Evolutionary conservation across 2,329 filamentous ascomycete genomes (phyloP).

Genomic region (Epichloe aotearoae): DNA sequence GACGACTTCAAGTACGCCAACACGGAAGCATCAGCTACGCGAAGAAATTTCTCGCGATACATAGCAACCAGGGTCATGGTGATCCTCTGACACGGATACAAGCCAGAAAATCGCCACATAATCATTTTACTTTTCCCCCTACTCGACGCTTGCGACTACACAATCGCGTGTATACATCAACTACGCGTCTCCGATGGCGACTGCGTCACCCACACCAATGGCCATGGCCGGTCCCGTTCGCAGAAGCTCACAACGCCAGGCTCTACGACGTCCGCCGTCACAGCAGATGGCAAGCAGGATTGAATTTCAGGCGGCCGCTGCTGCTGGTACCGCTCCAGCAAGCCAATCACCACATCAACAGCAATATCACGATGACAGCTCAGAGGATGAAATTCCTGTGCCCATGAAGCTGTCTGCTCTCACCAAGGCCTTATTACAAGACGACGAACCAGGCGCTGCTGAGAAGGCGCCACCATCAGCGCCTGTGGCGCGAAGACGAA

Average conservation of each 20-base stretch:
- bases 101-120: neutral
- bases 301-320: slow-evolving; percentile 28
- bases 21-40: slow-evolving; percentile 20
- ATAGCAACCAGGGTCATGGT: slow-evolving; percentile 23
- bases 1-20: slow-evolving; percentile 9
- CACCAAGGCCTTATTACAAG: slow-evolving; percentile 70
- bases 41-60: slow-evolving; percentile 12
- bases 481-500: slow-evolving; percentile 33
- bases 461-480: slow-evolving; percentile 29
- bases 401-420: slow-evolving; percentile 90
- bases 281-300: slow-evolving; percentile 30
- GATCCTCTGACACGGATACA: slow-evolving; percentile 25
- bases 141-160: neutral
- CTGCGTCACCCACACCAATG: slow-evolving; percentile 42
- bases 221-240: slow-evolving; percentile 35
- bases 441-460: slow-evolving; percentile 37
- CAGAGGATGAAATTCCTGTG: slow-evolving; percentile 83
- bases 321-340: slow-evolving; percentile 14
- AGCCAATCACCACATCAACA: slow-evolving; percentile 28
- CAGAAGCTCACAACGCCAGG: slow-evolving; percentile 43
- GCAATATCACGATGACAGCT: slow-evolving; percentile 60
- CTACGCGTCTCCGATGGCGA: slow-evolving; percentile 28
- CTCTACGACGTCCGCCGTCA: slow-evolving; percentile 35
- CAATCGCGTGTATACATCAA: slow-evolving; percentile 4
- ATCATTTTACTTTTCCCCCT: slow-evolving; percentile 13